A percentile compares a stretch with the other conserved stretches of the same genome.
phyloP scores from a whole-genome alignment of 257 asterid genomes.

The Schizonepeta tenuifolia region DNA sequence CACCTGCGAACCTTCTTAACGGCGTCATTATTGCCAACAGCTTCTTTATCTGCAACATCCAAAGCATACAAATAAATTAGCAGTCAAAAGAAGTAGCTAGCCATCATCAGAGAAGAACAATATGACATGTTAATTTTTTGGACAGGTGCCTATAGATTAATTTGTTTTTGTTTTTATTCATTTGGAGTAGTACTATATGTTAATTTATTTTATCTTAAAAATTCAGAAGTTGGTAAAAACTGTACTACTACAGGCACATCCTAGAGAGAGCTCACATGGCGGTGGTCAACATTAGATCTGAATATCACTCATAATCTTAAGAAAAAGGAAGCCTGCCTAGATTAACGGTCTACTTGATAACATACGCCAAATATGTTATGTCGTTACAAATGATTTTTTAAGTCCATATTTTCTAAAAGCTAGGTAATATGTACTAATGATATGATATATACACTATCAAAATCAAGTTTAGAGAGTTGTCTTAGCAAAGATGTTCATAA shows the following conservation, averaged over 20 bases:
- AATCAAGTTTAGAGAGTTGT: not conserved
- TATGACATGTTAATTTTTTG: not conserved
- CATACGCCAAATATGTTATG: not conserved
- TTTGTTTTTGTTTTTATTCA: too few species aligned
- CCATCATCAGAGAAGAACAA: not conserved
- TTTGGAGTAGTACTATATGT: not conserved
- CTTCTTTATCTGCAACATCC: slow-evolving; percentile 53
- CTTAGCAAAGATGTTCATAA: not conserved
- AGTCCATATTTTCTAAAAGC: not conserved
- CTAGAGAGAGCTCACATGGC: slow-evolving; percentile 6
- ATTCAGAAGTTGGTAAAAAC: not conserved
- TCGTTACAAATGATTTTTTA: not conserved
- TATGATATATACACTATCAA: not conserved
- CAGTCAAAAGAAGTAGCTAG: not conserved
- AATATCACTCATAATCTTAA: slow-evolving; percentile 7
- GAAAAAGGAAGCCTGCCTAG: not conserved
- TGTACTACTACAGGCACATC: not conserved
- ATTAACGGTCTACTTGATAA: not conserved
- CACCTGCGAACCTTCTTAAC: slow-evolving; percentile 71
- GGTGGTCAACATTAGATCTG: not conserved
- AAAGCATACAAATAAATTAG: slow-evolving; percentile 18
- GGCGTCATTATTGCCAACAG: slow-evolving; percentile 51
- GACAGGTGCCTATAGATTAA: too few species aligned
- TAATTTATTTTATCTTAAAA: slow-evolving; percentile 5
- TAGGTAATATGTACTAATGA: not conserved